phyloP scores from a whole-genome alignment of 148 eudicot genomes.

The Vaccinium macrocarpon region DNA sequence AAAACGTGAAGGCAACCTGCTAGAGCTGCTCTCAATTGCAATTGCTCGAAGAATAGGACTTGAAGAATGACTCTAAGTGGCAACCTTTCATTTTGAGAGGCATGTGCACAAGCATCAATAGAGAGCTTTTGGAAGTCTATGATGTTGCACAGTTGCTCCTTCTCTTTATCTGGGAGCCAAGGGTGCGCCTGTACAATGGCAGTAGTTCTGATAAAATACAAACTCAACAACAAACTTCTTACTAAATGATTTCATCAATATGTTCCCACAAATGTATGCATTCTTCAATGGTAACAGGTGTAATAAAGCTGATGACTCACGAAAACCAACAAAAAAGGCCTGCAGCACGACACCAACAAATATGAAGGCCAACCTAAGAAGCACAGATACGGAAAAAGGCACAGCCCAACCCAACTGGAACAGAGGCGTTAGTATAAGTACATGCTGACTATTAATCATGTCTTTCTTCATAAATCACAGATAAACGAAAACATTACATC shows the following conservation, averaged over 20 bases:
- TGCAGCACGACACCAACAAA: background rate
- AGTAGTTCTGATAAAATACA: background rate
- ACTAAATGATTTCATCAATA: background rate
- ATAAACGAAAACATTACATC: background rate
- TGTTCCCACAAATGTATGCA: background rate
- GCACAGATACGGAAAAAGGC: background rate
- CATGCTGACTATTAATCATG: background rate
- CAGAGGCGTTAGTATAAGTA: background rate
- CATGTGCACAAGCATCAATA: conserved; percentile 95
- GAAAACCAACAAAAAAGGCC: background rate
- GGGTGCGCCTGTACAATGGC: conserved; percentile 71
- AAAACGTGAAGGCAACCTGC: conserved; percentile 58
- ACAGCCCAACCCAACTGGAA: background rate
- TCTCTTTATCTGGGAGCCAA: conserved; percentile 76
- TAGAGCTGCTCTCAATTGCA: conserved; percentile 74
- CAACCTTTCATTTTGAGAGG: conserved; percentile 83
- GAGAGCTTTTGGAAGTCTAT: conserved; percentile 87
- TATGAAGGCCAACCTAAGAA: background rate
- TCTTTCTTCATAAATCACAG: background rate
- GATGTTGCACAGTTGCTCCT: conserved; percentile 75
- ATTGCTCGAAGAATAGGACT: conserved; percentile 86
- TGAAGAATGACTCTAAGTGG: conserved; percentile 86
- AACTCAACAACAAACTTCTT: background rate
- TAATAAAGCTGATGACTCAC: background rate
- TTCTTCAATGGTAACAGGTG: background rate